Evolutionary conservation across 306 rosid genomes (phyloP), one percentile per base, ranked within the genome.

Genomic region (Arachis stenosperma): DNA sequence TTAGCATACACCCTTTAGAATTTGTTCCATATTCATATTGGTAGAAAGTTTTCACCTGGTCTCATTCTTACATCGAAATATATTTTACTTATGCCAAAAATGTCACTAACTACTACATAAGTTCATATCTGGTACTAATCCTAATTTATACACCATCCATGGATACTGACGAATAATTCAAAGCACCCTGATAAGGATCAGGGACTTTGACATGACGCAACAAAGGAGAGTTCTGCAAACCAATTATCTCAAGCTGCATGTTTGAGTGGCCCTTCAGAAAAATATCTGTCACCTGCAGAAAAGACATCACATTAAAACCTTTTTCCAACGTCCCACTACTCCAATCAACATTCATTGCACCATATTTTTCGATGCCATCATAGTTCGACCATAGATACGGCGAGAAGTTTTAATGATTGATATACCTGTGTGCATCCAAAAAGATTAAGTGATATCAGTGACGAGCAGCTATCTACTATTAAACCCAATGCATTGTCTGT

Each of bases 401-500:
- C 61, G 52, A 29, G 8, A 70, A 79, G 57, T 15, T 43, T 67
- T 44, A 9, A 30, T 43, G 65, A 66, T 64, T 47, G 48, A 51
- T 27, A 41, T 81, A 95, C 99, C 98, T 91, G 98, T 44, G 88
- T 81, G 86, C 97, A 95, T 73, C 99, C 99, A 63, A 90, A 88
- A 73, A 90, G 82, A 70, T 84, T 90, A 33, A 91, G 95, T 54
- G 82, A 58, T 77, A 79, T 83, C 80, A 94, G 75, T 0, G 96
- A 83, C 51, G 13, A 75, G 85, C 99, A 94, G 65, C 88, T 81
- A 69, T 94, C 99, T 66, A 88, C 98, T 65, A 94, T 87, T 64
- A 87, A 78, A 78, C 98, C 96, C 75, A 95, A 53, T 0, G 96
- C 93, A 60, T 84, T 85, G 71, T 91, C 95, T 30, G 89, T 84